Conservation (phyloP, 1,284 basidiomycete species). For the Cystobasidium pallidum region DNA sequence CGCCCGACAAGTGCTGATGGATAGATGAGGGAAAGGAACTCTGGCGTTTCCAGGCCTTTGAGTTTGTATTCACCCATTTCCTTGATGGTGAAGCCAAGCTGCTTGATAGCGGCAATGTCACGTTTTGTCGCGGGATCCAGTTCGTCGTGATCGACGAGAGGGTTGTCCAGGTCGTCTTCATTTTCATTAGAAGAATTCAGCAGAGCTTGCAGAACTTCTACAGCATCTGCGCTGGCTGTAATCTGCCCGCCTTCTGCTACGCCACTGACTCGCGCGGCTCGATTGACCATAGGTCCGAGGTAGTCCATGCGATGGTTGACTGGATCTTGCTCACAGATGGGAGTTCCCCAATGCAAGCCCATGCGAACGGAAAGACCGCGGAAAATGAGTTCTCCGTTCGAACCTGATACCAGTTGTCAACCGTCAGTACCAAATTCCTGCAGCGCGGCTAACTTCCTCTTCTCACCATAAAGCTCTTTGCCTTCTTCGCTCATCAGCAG, state of each 20-base stretch:
- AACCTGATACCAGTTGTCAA: slow-evolving; percentile 55
- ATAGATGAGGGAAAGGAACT: slow-evolving; percentile 81
- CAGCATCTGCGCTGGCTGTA: slow-evolving; percentile 77
- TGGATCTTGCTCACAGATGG: slow-evolving; percentile 89
- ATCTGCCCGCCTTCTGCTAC: slow-evolving; percentile 92
- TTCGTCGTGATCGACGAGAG: slow-evolving; percentile 43
- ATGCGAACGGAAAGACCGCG: slow-evolving; percentile 93
- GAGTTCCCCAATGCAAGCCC: slow-evolving; percentile 93
- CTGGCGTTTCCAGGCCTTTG: slow-evolving; percentile 81
- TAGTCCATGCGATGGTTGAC: slow-evolving; percentile 98
- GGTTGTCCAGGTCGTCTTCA: slow-evolving; percentile 53
- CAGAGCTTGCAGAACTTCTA: slow-evolving; percentile 43
- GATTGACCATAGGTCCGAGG: slow-evolving; percentile 91
- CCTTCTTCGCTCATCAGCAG: slow-evolving; percentile 93
- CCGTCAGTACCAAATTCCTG: not conserved
- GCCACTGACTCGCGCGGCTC: slow-evolving; percentile 81
- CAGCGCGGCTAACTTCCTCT: not conserved
- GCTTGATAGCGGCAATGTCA: slow-evolving; percentile 65
- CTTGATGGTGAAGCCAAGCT: slow-evolving; percentile 73
- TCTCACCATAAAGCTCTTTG: slow-evolving; percentile 68
- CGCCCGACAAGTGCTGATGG: slow-evolving; percentile 76
- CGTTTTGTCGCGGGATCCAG: slow-evolving; percentile 49
- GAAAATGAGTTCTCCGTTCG: slow-evolving; percentile 71
- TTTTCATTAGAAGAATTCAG: slow-evolving; percentile 38
- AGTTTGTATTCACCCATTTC: slow-evolving; percentile 87